Evolutionary conservation across 495 filamentous ascomycete genomes (phyloP), one percentile per base, ranked within the genome.

Genomic region (Lasiosphaeriaceae sp.): DNA sequence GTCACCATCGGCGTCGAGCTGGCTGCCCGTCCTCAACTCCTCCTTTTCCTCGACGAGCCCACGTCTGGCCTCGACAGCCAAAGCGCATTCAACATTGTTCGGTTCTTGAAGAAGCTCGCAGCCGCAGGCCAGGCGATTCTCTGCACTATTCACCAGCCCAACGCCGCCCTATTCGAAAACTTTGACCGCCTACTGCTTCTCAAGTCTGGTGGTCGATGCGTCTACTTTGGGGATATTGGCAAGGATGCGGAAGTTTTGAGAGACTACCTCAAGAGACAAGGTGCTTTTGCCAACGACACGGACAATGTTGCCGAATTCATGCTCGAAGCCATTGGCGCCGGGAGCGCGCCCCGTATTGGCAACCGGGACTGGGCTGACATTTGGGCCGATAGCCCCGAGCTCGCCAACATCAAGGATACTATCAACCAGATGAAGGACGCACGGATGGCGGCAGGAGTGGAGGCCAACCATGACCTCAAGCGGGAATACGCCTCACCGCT

Each of bases 61-160:
- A 97, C 92, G 1, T 89, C 86, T 12, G 92, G 92, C 48, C 80
- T 97, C 5, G 92, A 97, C 67, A 86, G 83, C 41, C 90, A 92
- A 64, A 85, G 82, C 54, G 88, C 92, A 3, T 96, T 90, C 76
- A 92, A 92, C 58, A 96, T 96, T 57, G 84, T 96, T 14, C 85
- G 88, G 47, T 96, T 96, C 78, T 71, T 96, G 50, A 86, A 86
- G 48, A 96, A 95, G 73, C 80, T 96, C 11, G 86, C 91, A 1
- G 83, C 81, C 1, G 84, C 86, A 39, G 92, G 92, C 1, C 91
- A 96, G 63, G 90, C 92, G 17, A 90, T 96, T 66, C 81, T 96
- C 1, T 91, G 88, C 71, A 96, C 92, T 0, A 97, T 96, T 60
- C 92, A 96, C 69, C 92, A 97, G 61, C 92, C 92, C 16, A 89